A percentile compares a stretch with the other conserved stretches of the same genome.
Evolutionary conservation across 2,329 filamentous ascomycete genomes (phyloP).

Genomic region (Phaeosphaeria sp.): DNA sequence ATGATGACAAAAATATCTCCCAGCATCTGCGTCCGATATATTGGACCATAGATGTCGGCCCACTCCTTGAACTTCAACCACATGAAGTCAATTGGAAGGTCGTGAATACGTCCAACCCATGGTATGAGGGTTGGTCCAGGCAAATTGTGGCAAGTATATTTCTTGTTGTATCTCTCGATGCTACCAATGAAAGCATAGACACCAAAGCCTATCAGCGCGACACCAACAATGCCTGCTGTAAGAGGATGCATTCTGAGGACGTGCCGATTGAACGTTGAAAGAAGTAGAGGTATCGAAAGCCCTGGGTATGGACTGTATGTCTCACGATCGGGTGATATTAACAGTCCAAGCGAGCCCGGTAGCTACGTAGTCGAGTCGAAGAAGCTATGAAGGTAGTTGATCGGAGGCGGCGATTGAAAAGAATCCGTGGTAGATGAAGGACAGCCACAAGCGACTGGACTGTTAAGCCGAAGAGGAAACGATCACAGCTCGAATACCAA

Average conservation of each 20-base stretch:
- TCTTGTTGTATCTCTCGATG: constrained; percentile 44
- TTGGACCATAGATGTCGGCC: constrained; percentile 43
- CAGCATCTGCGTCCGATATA: constrained; percentile 47
- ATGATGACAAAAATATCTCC: constrained; percentile 57
- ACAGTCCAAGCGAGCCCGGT: neutral
- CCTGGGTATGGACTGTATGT: neutral
- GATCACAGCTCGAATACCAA: constrained; percentile 5
- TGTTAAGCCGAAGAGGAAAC: constrained; percentile 3
- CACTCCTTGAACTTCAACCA: constrained; percentile 61
- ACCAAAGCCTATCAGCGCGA: constrained; percentile 49
- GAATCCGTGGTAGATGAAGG: neutral
- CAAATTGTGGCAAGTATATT: constrained; percentile 43
- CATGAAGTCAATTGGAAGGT: constrained; percentile 47
- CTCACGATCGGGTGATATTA: neutral
- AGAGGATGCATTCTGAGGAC: constrained; percentile 48
- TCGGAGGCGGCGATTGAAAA: neutral
- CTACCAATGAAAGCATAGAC: constrained; percentile 44
- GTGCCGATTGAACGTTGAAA: neutral
- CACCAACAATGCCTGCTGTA: constrained; percentile 44
- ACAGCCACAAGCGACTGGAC: constrained; percentile 1
- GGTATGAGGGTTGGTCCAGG: constrained; percentile 51
- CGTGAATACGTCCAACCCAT: constrained; percentile 45
- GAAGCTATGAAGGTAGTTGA: constrained; percentile 1
- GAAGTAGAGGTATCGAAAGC: neutral
- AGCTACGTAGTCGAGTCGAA: neutral